phyloP scores from a whole-genome alignment of 495 filamentous ascomycete species.

The Daldinia concentrica region DNA sequence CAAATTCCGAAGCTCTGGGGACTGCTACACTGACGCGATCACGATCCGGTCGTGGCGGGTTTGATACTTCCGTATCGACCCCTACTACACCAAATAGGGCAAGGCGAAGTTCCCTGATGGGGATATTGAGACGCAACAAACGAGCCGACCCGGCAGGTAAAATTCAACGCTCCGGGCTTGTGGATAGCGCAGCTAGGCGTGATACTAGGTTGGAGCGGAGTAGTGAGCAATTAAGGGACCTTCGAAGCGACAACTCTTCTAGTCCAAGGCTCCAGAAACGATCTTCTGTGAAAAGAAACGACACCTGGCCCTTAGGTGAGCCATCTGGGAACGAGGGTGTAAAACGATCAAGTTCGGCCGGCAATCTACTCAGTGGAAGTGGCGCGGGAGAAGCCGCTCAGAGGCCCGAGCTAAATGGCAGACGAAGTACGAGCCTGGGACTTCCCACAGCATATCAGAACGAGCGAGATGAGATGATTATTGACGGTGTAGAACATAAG shows the following conservation, averaged over 20 bases:
- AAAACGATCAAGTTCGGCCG: slow-evolving; percentile 43
- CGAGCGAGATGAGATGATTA: slow-evolving; percentile 38
- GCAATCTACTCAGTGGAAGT: slow-evolving; percentile 40
- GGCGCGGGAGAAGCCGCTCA: slow-evolving; percentile 5
- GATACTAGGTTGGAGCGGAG: slow-evolving; percentile 63
- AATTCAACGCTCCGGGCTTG: slow-evolving; percentile 54
- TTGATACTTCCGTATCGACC: slow-evolving; percentile 40
- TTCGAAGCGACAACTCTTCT: slow-evolving; percentile 36
- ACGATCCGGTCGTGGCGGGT: slow-evolving; percentile 50
- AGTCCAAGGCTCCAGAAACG: slow-evolving; percentile 51
- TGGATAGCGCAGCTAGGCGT: slow-evolving; percentile 59
- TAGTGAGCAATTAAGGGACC: slow-evolving; percentile 49
- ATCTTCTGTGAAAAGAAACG: slow-evolving; percentile 22
- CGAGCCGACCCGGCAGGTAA: slow-evolving; percentile 46
- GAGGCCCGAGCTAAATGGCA: slow-evolving; percentile 19
- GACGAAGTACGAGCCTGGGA: slow-evolving; percentile 38
- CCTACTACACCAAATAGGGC: slow-evolving; percentile 23
- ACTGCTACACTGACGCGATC: slow-evolving; percentile 42
- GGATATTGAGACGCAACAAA: slow-evolving; percentile 59
- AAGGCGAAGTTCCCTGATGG: slow-evolving; percentile 54
- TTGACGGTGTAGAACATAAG: slow-evolving; percentile 49
- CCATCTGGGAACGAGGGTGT: slow-evolving; percentile 17
- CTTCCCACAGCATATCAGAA: slow-evolving; percentile 17
- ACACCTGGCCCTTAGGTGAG: slow-evolving; percentile 34
- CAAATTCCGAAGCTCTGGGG: slow-evolving; percentile 42